Evolutionary conservation across 345 rosid genomes (phyloP).

Genomic region (Noccaea caerulescens): DNA sequence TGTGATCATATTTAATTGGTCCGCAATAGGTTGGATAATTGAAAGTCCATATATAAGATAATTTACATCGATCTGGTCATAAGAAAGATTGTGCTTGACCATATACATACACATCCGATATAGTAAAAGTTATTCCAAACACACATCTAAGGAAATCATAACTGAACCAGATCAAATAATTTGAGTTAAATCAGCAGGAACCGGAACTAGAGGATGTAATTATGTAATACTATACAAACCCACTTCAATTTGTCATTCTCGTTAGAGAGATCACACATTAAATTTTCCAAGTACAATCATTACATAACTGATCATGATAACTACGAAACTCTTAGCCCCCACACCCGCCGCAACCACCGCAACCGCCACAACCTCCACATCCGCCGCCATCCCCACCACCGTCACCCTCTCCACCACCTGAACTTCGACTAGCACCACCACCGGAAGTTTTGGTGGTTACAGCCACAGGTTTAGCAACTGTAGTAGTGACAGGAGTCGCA

Average conservation of each 20-base stretch:
- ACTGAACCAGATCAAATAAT: too few species aligned
- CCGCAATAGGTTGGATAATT: too few species aligned
- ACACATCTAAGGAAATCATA: too few species aligned
- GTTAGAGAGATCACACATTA: constrained; percentile 11
- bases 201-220: too few species aligned
- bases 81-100: too few species aligned
- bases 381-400: constrained; percentile 24
- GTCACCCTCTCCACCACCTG: neutral
- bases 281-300: neutral
- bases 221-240: too few species aligned
- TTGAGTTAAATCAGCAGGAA: too few species aligned
- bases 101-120: too few species aligned
- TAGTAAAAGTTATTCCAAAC: too few species aligned
- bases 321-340: constrained; percentile 17
- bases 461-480: constrained; percentile 23
- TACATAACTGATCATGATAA: neutral
- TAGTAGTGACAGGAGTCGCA: constrained; percentile 20
- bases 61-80: too few species aligned
- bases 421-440: neutral
- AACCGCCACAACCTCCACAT: constrained; percentile 28
- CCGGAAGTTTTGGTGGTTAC: neutral
- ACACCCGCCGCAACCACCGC: constrained; percentile 30
- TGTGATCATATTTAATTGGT: too few species aligned
- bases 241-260: neutral
- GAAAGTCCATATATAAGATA: too few species aligned